Evolutionary conservation across 768 basidiomycete species (phyloP), one percentile per base, ranked within the genome.

Genomic region (Trametes cubensis): DNA sequence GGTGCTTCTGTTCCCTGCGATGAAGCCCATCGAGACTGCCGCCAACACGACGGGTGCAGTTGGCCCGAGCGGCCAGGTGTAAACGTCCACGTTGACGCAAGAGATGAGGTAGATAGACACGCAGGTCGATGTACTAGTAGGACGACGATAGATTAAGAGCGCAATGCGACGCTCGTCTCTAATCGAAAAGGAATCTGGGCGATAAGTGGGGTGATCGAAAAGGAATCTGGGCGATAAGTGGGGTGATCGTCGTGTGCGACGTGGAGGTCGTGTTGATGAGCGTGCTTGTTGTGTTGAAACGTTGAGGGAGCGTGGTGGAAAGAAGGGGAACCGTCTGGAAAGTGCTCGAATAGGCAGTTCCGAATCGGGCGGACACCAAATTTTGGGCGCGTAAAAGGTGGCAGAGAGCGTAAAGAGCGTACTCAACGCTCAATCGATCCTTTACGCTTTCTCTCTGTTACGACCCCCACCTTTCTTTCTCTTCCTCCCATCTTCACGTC

Each of bases 1-100:
- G 73, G 95, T 98, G 39, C 77, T 98, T 40, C 76, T 96, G 46
- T 98, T 98, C 92, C 94, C 95, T 20, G 95, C 95, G 2, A 97
- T 98, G 95, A 93, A 94, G 83, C 95, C 94, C 7, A 77, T 83
- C 39, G 87, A 88, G 58, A 80, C 77, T 0, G 67, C 73, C 4
- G 68, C 83, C 0, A 75, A 76, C 62, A 68, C 72, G 20, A 66
- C 74, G 15, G 73, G 72, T 28, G 72, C 67, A 38, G 69, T 66
- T 26, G 72, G 74, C 17, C 72, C 78, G 28, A 57, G 64, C 18
- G 72, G 67, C 14, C 73, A 76, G 63, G 60, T 71, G n/a, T 73
- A 72, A 64, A 59, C 44, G 23, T 21, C 17, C 13, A 59, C 21
- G 34, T 8, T 44, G 10, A 11, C 34, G 34, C 5, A 34, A 34